Evolutionary conservation across 495 filamentous ascomycete genomes (phyloP).

Genomic region (Apiosordaria backusii): DNA sequence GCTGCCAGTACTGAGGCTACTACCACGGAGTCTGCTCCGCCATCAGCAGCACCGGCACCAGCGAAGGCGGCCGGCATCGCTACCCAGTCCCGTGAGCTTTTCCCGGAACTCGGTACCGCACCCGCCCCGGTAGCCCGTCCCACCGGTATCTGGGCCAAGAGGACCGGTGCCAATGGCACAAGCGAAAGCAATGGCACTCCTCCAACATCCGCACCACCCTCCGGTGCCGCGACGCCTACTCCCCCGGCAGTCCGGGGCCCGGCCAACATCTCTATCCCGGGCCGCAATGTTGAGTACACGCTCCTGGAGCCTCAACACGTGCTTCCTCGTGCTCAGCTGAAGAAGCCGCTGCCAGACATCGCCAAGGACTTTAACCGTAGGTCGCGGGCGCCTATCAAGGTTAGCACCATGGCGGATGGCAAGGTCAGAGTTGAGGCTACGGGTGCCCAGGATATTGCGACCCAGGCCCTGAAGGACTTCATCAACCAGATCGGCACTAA

Average conservation of each 20-base stretch:
- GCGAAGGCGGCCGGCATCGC: conserved; percentile 56
- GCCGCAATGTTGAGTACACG: conserved; percentile 72
- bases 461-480: conserved; percentile 80
- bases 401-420: conserved; percentile 63
- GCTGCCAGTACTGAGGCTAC: conserved; percentile 34
- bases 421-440: conserved; percentile 73
- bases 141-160: conserved; percentile 58
- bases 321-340: conserved; percentile 68
- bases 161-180: conserved; percentile 47
- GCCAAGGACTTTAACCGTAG: conserved; percentile 82
- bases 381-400: conserved; percentile 79
- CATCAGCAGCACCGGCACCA: conserved; percentile 43
- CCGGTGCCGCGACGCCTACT: conserved; percentile 55
- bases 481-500: conserved; percentile 80
- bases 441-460: conserved; percentile 71
- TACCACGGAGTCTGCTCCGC: conserved; percentile 35
- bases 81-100: conserved; percentile 80
- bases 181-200: conserved; percentile 49
- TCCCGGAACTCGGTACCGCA: conserved; percentile 76
- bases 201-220: conserved; percentile 55
- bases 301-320: conserved; percentile 68
- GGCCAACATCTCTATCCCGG: conserved; percentile 65
- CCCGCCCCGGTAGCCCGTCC: conserved; percentile 57
- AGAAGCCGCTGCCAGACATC: conserved; percentile 76
- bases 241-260: conserved; percentile 46